These are phyloP conservation scores for Macrolepiota albuminosa DNA, from an alignment of 768 basidiomycete genomes.

Conservation along the genomic window DNA sequence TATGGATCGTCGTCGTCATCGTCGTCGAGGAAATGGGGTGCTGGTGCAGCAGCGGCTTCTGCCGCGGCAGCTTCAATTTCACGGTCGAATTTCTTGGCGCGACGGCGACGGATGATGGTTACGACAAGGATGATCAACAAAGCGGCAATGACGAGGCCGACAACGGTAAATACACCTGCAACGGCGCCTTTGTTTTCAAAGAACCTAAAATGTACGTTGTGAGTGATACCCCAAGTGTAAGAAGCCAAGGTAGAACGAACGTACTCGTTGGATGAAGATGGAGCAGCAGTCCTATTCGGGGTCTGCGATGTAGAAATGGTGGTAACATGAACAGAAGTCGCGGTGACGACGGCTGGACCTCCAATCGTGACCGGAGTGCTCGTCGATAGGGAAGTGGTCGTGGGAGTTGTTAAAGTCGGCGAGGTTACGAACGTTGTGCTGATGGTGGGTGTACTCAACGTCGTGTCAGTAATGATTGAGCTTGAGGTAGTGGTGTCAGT, in stretches of 20 bases:
- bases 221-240: not conserved
- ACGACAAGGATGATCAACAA: slow-evolving; percentile 46
- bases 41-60: slow-evolving; percentile 50
- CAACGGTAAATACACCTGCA: slow-evolving; percentile 66
- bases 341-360: not conserved
- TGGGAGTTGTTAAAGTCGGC: not conserved
- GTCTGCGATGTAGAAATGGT: not conserved
- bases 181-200: slow-evolving; percentile 70
- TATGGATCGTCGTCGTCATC: slow-evolving; percentile 35
- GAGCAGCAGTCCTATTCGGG: not conserved
- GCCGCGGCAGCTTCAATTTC: slow-evolving; percentile 70
- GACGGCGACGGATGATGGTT: slow-evolving; percentile 56
- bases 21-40: slow-evolving; percentile 56
- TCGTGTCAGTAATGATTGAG: not conserved
- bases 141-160: slow-evolving; percentile 54
- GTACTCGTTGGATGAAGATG: slow-evolving; percentile 6
- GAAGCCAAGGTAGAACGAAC: not conserved
- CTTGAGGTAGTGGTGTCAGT: not conserved
- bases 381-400: not conserved
- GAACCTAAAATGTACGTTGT: slow-evolving; percentile 7
- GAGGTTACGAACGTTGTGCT: not conserved
- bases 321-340: not conserved
- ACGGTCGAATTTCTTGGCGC: slow-evolving; percentile 60
- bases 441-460: not conserved
- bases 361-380: not conserved